phyloP scores from a whole-genome alignment of 306 rosid species.

The Sphenostylis stenocarpa region DNA sequence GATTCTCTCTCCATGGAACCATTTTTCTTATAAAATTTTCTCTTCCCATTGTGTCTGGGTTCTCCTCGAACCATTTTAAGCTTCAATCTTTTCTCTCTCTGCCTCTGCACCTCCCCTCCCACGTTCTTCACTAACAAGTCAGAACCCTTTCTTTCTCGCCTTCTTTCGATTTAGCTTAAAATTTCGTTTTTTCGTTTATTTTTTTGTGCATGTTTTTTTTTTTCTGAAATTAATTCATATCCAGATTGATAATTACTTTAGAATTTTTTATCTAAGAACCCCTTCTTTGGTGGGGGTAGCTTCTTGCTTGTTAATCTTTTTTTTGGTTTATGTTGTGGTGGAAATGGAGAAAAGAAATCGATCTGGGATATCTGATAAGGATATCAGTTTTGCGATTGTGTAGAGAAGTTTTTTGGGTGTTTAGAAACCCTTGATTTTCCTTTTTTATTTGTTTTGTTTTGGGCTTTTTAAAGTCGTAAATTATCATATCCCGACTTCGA shows the following conservation, averaged over 20 bases:
- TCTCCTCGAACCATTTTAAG: constrained; percentile 28
- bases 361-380: constrained; percentile 36
- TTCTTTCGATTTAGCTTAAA: not conserved
- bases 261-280: constrained; percentile 21
- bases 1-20: constrained; percentile 34
- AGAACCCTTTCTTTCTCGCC: not conserved
- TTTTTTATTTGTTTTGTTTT: not conserved
- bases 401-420: not conserved
- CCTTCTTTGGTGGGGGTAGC: not conserved
- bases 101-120: constrained; percentile 40
- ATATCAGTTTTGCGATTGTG: not conserved
- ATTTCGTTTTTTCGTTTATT: not conserved
- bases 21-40: constrained; percentile 27
- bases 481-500: not conserved
- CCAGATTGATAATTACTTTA: not conserved
- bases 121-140: constrained; percentile 52
- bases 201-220: not conserved
- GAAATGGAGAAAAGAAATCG: constrained; percentile 1
- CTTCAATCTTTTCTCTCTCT: constrained; percentile 18
- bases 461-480: not conserved
- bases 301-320: not conserved
- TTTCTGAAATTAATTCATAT: not conserved
- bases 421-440: constrained; percentile 10
- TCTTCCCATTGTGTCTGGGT: not conserved
- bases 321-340: not conserved